Percentiles rank a stretch among this genome's conserved stretches.
phyloP scores from a whole-genome alignment of 2,329 filamentous ascomycete genomes.

The Sarocladium strictum region DNA sequence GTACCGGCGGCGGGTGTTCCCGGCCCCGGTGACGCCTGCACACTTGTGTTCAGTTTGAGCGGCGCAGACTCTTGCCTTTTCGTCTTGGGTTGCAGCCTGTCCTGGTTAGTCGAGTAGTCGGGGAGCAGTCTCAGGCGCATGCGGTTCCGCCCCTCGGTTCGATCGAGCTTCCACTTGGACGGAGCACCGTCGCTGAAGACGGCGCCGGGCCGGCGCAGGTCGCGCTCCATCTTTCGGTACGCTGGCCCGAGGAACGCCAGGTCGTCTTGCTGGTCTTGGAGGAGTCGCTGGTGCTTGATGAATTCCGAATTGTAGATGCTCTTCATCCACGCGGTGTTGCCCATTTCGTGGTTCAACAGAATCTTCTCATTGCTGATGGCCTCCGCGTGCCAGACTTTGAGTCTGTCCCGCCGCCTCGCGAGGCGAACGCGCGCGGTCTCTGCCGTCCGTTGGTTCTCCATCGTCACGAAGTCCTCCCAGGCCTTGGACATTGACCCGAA shows the following conservation, averaged over 20 bases:
- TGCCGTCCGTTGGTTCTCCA: conserved; percentile 74
- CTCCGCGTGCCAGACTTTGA: conserved; percentile 74
- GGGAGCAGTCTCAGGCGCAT: conserved; percentile 87
- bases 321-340: conserved; percentile 86
- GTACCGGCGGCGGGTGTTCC: conserved; percentile 14
- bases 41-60: neutral
- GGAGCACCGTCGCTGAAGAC: conserved; percentile 60
- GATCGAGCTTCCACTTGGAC: conserved; percentile 85
- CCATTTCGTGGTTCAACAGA: conserved; percentile 75
- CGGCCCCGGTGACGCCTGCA: neutral
- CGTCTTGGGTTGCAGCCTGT: conserved; percentile 75
- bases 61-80: conserved; percentile 3
- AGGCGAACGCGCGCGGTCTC: conserved; percentile 68
- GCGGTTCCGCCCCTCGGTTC: conserved; percentile 90
- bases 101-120: conserved; percentile 61
- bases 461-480: conserved; percentile 82
- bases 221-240: conserved; percentile 72
- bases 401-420: conserved; percentile 70
- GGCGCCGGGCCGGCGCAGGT: conserved; percentile 73
- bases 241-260: conserved; percentile 68
- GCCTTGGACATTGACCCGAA: conserved; percentile 71
- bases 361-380: conserved; percentile 63
- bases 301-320: conserved; percentile 93
- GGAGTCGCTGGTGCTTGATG: conserved; percentile 78
- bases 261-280: conserved; percentile 93